phyloP scores from a whole-genome alignment of 371 early-diverging fungal genomes.

The Mucor piriformis region DNA sequence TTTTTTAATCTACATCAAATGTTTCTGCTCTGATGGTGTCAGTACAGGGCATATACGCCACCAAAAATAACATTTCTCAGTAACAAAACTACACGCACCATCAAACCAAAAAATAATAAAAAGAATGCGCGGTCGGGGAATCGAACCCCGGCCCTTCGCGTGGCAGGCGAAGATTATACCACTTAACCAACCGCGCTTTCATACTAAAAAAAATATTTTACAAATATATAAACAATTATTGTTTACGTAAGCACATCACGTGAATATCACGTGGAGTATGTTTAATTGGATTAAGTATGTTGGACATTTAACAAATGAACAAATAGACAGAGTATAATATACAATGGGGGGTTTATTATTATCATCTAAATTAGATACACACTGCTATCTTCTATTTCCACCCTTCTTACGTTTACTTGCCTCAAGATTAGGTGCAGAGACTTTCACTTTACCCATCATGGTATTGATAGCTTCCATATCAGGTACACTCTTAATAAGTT shows the following conservation, averaged over 20 bases:
- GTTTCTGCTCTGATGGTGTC: no score
- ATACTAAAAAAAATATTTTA: no score
- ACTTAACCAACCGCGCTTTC: slow-evolving; percentile 33
- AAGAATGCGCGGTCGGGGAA: slow-evolving; percentile 25
- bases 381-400: slow-evolving; percentile 18
- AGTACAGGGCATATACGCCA: no score
- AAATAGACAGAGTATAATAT: no score
- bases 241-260: no score
- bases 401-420: slow-evolving; percentile 65
- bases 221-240: not conserved
- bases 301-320: no score
- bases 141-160: slow-evolving; percentile 35
- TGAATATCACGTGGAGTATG: not conserved
- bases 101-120: not conserved
- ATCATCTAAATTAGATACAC: no score
- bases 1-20: no score
- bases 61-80: no score
- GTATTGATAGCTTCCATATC: slow-evolving; percentile 82
- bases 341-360: no score
- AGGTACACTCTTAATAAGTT: slow-evolving; percentile 81
- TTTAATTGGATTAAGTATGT: no score
- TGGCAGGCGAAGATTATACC: slow-evolving; percentile 39
- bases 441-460: slow-evolving; percentile 89
- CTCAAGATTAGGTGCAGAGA: slow-evolving; percentile 76
- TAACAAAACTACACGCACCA: not conserved